phyloP scores from a whole-genome alignment of 768 basidiomycete genomes.

The Serendipita indica region DNA sequence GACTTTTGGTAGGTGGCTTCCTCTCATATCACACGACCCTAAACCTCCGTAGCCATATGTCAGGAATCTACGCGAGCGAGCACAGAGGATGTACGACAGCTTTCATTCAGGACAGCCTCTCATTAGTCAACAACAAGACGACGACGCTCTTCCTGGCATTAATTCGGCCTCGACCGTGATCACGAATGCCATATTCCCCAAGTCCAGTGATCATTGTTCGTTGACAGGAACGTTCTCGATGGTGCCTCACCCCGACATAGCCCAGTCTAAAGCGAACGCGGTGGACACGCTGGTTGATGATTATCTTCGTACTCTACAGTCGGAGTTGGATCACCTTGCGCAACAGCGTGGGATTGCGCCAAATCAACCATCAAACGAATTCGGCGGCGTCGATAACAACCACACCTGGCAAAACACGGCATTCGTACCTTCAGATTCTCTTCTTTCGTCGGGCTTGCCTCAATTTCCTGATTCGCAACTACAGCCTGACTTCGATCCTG shows the following conservation, averaged over 20 bases:
- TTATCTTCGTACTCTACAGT: not conserved
- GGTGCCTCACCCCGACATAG: not conserved
- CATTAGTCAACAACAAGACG: not conserved
- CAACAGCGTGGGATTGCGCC: not conserved
- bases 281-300: not conserved
- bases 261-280: not conserved
- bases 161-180: not conserved
- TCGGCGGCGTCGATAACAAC: not conserved
- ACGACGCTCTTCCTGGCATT: constrained; percentile 1
- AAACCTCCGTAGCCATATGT: not conserved
- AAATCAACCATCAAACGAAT: not conserved
- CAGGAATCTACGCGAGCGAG: not conserved
- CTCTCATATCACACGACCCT: not conserved
- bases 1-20: not conserved
- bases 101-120: not conserved
- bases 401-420: not conserved
- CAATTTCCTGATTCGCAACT: not conserved
- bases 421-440: not conserved
- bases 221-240: not conserved
- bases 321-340: not conserved
- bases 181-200: not conserved
- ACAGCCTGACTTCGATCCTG: not conserved
- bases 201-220: not conserved
- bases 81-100: not conserved
- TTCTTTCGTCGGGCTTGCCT: not conserved